phyloP scores from a whole-genome alignment of 2,329 filamentous ascomycete species.

The Zalaria obscura region DNA sequence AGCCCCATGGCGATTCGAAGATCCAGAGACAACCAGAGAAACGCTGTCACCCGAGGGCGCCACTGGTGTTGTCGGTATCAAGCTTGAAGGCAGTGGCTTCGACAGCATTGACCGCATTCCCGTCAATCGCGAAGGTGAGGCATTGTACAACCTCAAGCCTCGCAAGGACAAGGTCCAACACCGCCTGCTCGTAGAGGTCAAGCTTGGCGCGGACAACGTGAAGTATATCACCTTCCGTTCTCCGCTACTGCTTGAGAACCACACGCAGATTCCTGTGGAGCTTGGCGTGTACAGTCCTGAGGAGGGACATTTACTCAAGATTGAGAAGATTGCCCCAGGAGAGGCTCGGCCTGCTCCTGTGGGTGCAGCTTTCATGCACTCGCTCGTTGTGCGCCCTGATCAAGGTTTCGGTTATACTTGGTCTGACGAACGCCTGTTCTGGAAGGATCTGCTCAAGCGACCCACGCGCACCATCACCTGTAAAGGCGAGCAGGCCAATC shows the following conservation, averaged over 20 bases:
- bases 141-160: slow-evolving; percentile 75
- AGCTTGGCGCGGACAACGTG: slow-evolving; percentile 83
- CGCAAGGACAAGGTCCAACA: slow-evolving; percentile 76
- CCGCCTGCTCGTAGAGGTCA: slow-evolving; percentile 82
- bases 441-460: slow-evolving; percentile 76
- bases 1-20: slow-evolving; percentile 89
- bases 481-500: slow-evolving; percentile 68
- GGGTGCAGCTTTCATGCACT: slow-evolving; percentile 81
- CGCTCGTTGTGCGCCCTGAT: slow-evolving; percentile 74
- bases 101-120: slow-evolving; percentile 78
- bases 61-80: slow-evolving; percentile 64
- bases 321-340: slow-evolving; percentile 91
- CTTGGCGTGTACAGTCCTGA: slow-evolving; percentile 78
- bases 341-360: slow-evolving; percentile 83
- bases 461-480: slow-evolving; percentile 82
- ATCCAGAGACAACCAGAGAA: slow-evolving; percentile 92
- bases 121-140: slow-evolving; percentile 88
- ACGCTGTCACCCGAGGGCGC: slow-evolving; percentile 74
- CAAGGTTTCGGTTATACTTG: slow-evolving; percentile 94
- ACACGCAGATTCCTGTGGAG: slow-evolving; percentile 91
- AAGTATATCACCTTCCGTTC: slow-evolving; percentile 96
- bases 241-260: slow-evolving; percentile 83
- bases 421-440: slow-evolving; percentile 81
- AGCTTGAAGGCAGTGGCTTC: slow-evolving; percentile 86
- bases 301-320: slow-evolving; percentile 84